These are phyloP conservation scores for Gossypium longicalyx DNA, from an alignment of 345 rosid species.

Conservation along the genomic window DNA sequence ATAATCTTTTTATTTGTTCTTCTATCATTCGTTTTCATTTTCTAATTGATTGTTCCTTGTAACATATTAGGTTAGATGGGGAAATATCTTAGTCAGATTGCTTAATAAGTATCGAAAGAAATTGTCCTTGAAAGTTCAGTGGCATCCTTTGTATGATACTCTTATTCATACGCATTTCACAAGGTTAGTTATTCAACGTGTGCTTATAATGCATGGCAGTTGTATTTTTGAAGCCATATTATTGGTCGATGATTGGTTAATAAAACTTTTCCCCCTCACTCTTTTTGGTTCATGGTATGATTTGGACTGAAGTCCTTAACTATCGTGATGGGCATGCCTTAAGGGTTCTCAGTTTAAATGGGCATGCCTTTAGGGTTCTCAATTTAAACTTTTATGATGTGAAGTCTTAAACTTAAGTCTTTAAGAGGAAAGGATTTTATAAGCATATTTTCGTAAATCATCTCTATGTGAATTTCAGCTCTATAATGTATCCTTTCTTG, in stretches of 20 bases:
- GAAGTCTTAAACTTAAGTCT: neutral
- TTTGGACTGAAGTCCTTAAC: neutral
- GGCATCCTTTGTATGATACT: conserved; percentile 93
- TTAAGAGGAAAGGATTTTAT: neutral
- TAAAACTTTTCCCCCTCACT: neutral
- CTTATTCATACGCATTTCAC: conserved; percentile 80
- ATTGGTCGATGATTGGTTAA: neutral
- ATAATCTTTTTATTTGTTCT: conserved; percentile 14
- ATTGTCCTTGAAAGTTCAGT: conserved; percentile 64
- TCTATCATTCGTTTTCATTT: conserved; percentile 16
- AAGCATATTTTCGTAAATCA: neutral
- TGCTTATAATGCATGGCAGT: neutral
- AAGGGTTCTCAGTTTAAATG: neutral
- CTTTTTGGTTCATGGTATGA: neutral
- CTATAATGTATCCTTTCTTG: neutral
- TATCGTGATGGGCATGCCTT: neutral
- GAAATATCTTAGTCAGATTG: conserved; percentile 67
- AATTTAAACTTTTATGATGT: conserved; percentile 5
- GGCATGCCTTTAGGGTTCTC: neutral
- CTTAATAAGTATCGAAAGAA: conserved; percentile 74
- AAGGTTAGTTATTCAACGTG: conserved; percentile 41
- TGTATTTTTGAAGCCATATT: neutral
- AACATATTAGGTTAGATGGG: conserved; percentile 88
- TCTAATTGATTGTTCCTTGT: conserved; percentile 15
- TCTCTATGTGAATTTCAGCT: neutral